Evolutionary conservation across 1,284 basidiomycete species (phyloP).

Genomic region (Melampsora americana): DNA sequence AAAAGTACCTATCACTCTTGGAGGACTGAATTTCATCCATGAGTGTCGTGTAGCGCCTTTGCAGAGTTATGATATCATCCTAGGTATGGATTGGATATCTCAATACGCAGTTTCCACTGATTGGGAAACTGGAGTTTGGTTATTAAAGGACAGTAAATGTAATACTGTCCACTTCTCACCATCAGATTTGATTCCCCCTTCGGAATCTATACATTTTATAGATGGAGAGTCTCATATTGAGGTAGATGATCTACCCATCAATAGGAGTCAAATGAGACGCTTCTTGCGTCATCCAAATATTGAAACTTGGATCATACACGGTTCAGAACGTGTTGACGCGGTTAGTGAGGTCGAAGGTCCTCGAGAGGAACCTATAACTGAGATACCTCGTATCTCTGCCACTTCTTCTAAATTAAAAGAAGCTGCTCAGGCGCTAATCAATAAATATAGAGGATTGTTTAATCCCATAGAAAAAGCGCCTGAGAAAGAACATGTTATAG

Average conservation of each 20-base stretch:
- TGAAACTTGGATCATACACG: too few relatives aligned
- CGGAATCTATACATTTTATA: too few relatives aligned
- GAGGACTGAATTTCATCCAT: not conserved
- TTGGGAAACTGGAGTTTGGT: not conserved
- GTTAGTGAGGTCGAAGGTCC: not conserved
- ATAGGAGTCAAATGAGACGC: too few relatives aligned
- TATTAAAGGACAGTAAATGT: not conserved
- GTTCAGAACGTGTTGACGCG: not conserved
- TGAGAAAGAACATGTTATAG: not conserved
- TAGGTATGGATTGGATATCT: constrained; percentile 5
- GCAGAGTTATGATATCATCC: not conserved
- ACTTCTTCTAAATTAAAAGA: not conserved
- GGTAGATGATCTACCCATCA: too few relatives aligned
- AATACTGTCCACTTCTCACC: not conserved
- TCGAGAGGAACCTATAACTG: not conserved
- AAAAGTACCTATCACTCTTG: too few relatives aligned
- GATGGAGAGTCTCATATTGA: too few relatives aligned
- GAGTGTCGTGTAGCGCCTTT: constrained; percentile 13
- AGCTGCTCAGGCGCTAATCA: not conserved
- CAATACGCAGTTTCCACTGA: not conserved
- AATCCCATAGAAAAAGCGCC: not conserved
- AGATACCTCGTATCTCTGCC: not conserved
- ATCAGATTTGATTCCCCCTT: too few relatives aligned
- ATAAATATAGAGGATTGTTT: not conserved
- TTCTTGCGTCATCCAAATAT: too few relatives aligned